Base-by-base conservation (phyloP, 75 land plant species). In the Cunninghamia lanceolata region DNA sequence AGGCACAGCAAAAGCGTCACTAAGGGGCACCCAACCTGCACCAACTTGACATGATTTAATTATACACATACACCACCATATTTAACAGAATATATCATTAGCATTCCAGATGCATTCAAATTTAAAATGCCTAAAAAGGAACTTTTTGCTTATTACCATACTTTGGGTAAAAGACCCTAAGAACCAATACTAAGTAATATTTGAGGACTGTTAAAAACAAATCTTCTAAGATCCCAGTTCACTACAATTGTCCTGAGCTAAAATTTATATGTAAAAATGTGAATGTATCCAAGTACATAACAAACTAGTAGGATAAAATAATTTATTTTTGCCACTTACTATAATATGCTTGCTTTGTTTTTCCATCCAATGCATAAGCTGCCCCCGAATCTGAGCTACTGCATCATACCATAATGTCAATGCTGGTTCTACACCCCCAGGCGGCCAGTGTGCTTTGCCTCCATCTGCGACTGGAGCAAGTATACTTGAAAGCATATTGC, bases 401-500 rank as follows among this genome's bases (percentile, higher is more conserved):
- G 99, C 99, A 63, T 95, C 99, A 90, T 98, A 98, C 99, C 99
- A 98, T 30, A 98, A 90, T 56, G 88, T 93, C 75, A 98, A 88
- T 71, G 97, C 97, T 90, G 92, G 89, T 53, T 96, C 99, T 32
- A 97, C 99, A 86, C 99, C 97, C 16, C 85, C 53, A 46, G 99
- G 99, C 45, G 99, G 99, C 99, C 99, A 98, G 84, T 92, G 93
- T 63, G 90, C 89, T 89, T 90, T 94, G 3, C 99, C 99, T 73
- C 99, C 94, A 89, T 98, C 99, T 28, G 99, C 93, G 73, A 98
- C 89, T 53, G 99, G 99, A 40, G 99, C 97, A 74, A 98, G 88
- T 82, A 98, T 95, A 88, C 95, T 98, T 82, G 99, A 98, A 86
- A 98, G 95, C 99, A 98, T 98, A 82, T 94, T 96, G 92, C 99